A percentile compares a stretch with the other conserved stretches of the same genome.
These are phyloP conservation scores for Mortierella sp. DNA, from an alignment of 371 early-diverging fungal genomes.

Conservation along the genomic window DNA sequence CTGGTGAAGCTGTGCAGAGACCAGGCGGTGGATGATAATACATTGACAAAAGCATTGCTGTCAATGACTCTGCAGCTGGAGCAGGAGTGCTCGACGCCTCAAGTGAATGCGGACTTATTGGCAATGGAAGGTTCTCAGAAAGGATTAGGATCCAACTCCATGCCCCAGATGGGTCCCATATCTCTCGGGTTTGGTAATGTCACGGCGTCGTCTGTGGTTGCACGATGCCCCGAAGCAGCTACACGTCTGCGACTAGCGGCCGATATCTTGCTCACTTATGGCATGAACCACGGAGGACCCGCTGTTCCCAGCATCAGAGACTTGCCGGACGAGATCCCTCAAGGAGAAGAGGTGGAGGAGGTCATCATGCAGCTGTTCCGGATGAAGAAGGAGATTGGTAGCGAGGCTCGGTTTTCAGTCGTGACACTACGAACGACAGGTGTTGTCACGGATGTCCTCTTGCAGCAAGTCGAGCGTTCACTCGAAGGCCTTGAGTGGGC, in stretches of 20 bases:
- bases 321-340: slow-evolving; percentile 27
- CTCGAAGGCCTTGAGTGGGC: slow-evolving; percentile 55
- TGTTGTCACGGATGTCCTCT: slow-evolving; percentile 40
- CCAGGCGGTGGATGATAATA: slow-evolving; percentile 42
- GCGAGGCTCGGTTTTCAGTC: slow-evolving; percentile 42
- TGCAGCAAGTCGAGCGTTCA: slow-evolving; percentile 46
- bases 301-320: slow-evolving; percentile 29
- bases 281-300: slow-evolving; percentile 40
- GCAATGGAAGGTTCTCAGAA: neutral
- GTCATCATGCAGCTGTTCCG: slow-evolving; percentile 26
- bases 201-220: slow-evolving; percentile 29
- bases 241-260: slow-evolving; percentile 45
- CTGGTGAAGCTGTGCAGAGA: slow-evolving; percentile 47
- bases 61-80: slow-evolving; percentile 45
- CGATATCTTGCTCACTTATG: slow-evolving; percentile 43
- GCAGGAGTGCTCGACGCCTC: slow-evolving; percentile 29
- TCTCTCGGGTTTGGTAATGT: slow-evolving; percentile 39
- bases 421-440: slow-evolving; percentile 42
- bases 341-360: slow-evolving; percentile 33
- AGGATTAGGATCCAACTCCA: slow-evolving; percentile 1
- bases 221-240: slow-evolving; percentile 40
- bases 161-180: neutral
- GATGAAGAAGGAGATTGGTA: slow-evolving; percentile 42
- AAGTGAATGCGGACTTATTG: slow-evolving; percentile 25
- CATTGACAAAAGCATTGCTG: slow-evolving; percentile 36